Evolutionary conservation across 495 filamentous ascomycete species (phyloP).

Genomic region (Hyphodiscus hymeniophilus): DNA sequence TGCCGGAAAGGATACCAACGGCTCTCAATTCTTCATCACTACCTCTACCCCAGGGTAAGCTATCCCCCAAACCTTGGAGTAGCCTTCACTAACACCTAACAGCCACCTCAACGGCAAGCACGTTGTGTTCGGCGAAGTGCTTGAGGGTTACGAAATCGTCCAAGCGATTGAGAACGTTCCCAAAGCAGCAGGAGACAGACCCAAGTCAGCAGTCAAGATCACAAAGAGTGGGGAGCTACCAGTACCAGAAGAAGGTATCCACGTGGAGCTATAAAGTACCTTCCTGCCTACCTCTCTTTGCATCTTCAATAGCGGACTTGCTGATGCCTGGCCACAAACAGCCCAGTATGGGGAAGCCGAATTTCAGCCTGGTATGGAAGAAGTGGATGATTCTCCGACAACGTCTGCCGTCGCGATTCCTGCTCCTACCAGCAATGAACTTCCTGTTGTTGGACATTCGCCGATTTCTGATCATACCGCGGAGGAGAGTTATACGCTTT

Average conservation of each 20-base stretch:
- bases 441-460: not conserved
- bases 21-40: slow-evolving; percentile 97
- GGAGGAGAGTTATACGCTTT: slow-evolving; percentile 26
- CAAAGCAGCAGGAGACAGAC: slow-evolving; percentile 68
- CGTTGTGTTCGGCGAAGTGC: slow-evolving; percentile 86
- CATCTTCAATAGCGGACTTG: slow-evolving; percentile 21
- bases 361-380: slow-evolving; percentile 19
- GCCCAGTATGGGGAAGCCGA: slow-evolving; percentile 20
- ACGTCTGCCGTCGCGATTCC: not conserved
- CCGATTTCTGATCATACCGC: slow-evolving; percentile 25
- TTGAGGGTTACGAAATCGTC: slow-evolving; percentile 88
- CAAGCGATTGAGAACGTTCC: slow-evolving; percentile 75
- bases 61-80: not conserved
- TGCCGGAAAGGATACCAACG: slow-evolving; percentile 95
- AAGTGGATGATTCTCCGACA: slow-evolving; percentile 12
- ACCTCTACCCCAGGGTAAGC: slow-evolving; percentile 74
- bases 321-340: slow-evolving; percentile 30
- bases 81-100: slow-evolving; percentile 16
- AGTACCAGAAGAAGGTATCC: slow-evolving; percentile 93
- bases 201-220: slow-evolving; percentile 71
- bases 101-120: slow-evolving; percentile 87
- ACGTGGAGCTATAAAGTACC: slow-evolving; percentile 77
- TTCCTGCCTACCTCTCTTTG: slow-evolving; percentile 23
- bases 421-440: not conserved
- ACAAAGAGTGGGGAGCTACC: slow-evolving; percentile 88